Conservation (phyloP, 148 eudicot genomes). For the Diospyros lotus region DNA sequence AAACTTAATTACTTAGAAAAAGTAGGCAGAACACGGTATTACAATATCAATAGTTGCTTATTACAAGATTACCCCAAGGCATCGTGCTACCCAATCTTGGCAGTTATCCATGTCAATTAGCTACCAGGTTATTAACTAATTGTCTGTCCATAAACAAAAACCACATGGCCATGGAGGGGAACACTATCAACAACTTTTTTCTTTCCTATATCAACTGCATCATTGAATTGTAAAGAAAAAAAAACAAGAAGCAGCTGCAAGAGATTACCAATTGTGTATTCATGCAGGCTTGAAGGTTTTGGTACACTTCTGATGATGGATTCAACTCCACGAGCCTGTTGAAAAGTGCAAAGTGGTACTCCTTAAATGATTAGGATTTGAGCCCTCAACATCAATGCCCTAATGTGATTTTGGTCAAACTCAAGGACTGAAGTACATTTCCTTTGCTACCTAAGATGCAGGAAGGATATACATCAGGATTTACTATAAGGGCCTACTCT, state of each 20-base stretch:
- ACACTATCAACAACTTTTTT: no score
- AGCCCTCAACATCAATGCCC: conserved; percentile 93
- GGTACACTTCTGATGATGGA: conserved; percentile 86
- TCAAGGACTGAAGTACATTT: conserved; percentile 87
- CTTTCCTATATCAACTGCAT: background rate
- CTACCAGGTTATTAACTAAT: background rate
- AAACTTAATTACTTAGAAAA: background rate
- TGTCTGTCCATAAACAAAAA: background rate
- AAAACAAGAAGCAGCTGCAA: conserved; percentile 3
- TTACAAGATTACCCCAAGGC: no score
- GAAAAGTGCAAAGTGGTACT: conserved; percentile 82
- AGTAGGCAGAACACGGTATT: background rate
- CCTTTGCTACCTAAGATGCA: conserved; percentile 72
- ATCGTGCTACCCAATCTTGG: no score
- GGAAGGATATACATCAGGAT: conserved; percentile 7
- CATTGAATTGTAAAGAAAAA: background rate
- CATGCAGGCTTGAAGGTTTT: conserved; percentile 71
- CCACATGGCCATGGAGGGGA: no score
- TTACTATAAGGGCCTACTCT: background rate
- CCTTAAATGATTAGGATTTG: conserved; percentile 89
- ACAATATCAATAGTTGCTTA: no score
- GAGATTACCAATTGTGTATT: conserved; percentile 79
- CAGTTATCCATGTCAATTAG: no score
- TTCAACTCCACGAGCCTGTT: conserved; percentile 78
- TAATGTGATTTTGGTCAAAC: conserved; percentile 83